phyloP scores from a whole-genome alignment of 2,329 filamentous ascomycete species.

The Helotiales sp. region DNA sequence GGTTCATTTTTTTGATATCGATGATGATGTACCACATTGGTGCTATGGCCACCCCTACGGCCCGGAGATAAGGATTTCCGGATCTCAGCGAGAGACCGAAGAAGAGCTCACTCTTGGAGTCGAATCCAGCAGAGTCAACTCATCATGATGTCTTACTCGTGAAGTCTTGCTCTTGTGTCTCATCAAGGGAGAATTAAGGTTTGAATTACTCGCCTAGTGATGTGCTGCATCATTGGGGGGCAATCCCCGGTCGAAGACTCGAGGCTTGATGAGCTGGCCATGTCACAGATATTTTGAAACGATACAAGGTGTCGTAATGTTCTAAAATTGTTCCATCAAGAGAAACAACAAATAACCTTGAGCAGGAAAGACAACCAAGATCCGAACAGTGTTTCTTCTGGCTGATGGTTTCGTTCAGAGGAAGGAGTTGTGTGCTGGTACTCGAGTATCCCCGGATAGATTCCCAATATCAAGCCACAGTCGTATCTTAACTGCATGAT shows the following conservation, averaged over 20 bases:
- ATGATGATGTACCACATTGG: slow-evolving; percentile 4
- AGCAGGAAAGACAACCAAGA: too few species aligned
- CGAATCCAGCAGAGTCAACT: too few species aligned
- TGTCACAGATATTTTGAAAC: neutral
- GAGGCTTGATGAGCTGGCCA: neutral
- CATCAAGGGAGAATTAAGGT: neutral
- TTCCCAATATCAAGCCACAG: neutral
- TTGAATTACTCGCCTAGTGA: neutral
- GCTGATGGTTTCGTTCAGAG: too few species aligned
- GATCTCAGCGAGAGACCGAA: neutral
- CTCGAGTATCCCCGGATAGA: neutral
- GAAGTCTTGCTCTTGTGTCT: neutral
- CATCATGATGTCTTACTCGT: neutral
- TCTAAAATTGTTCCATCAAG: too few species aligned
- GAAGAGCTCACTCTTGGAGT: too few species aligned
- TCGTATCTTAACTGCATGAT: neutral
- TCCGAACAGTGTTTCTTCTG: too few species aligned
- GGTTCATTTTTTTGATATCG: neutral
- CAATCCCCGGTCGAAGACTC: neutral
- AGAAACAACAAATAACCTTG: neutral
- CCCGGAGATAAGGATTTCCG: neutral
- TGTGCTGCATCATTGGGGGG: neutral
- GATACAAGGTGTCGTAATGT: too few species aligned
- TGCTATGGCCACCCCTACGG: neutral
- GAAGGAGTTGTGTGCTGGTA: neutral